Percentiles rank a stretch among this genome's conserved stretches.
Evolutionary conservation across 1,284 basidiomycete species (phyloP).

Genomic region (Ganoderma resinaceum): DNA sequence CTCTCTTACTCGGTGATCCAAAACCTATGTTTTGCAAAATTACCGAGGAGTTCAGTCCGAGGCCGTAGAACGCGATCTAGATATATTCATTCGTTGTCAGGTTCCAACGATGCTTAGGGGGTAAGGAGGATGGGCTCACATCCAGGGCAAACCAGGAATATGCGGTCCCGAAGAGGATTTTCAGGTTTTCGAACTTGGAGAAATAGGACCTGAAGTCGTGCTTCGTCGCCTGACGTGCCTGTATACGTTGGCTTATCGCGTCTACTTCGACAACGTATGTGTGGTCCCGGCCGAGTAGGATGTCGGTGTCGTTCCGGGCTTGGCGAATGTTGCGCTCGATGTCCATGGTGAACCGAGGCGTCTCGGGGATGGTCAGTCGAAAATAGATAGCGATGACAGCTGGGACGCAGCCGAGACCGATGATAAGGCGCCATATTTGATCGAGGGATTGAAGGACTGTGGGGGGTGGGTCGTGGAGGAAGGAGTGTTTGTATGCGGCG

Average conservation of each 20-base stretch:
- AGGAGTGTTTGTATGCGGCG: conserved; percentile 69
- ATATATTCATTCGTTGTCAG: conserved; percentile 27
- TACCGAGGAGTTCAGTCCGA: conserved; percentile 82
- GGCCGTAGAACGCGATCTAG: conserved; percentile 86
- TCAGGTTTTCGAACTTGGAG: conserved; percentile 67
- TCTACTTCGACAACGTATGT: conserved; percentile 61
- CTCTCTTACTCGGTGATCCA: conserved; percentile 45
- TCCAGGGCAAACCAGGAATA: conserved; percentile 85
- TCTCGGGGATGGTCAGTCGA: conserved; percentile 81
- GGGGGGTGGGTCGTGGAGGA: conserved; percentile 54
- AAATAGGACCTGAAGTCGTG: conserved; percentile 72
- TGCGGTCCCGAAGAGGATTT: conserved; percentile 67
- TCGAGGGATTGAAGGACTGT: conserved; percentile 57
- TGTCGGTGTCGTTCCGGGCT: conserved; percentile 71
- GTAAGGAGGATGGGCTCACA: conserved; percentile 43
- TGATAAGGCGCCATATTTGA: conserved; percentile 73
- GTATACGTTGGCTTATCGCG: conserved; percentile 60
- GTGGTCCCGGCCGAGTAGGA: conserved; percentile 62
- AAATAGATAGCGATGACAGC: conserved; percentile 75
- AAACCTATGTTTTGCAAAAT: conserved; percentile 66
- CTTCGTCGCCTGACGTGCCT: conserved; percentile 69
- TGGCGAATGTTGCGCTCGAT: conserved; percentile 85
- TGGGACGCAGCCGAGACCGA: conserved; percentile 76
- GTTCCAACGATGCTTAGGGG: conserved; percentile 7
- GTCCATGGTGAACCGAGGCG: conserved; percentile 90